phyloP scores from a whole-genome alignment of 257 asterid genomes.

The Solanum boliviense region DNA sequence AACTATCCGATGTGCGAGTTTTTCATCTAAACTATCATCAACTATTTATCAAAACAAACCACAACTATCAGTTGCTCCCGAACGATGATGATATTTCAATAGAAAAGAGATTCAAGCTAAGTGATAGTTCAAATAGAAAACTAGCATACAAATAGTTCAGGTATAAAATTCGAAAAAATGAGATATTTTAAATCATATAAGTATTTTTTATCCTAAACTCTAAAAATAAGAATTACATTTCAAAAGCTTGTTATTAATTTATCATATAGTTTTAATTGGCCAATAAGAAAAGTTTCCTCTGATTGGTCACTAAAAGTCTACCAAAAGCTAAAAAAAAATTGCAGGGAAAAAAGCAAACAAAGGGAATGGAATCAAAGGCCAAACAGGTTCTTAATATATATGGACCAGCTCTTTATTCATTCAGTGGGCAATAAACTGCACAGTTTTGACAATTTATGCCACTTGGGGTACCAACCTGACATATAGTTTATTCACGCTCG shows the following conservation, averaged over 20 bases:
- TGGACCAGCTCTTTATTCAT: neutral
- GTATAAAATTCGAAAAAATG: fast-evolving
- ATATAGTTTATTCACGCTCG: fast-evolving
- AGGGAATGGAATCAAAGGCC: neutral
- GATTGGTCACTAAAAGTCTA: neutral
- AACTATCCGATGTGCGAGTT: fast-evolving
- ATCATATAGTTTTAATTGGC: neutral
- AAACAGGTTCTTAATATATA: neutral
- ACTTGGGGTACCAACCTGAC: neutral
- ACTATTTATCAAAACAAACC: neutral
- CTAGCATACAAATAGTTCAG: neutral
- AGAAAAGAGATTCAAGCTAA: neutral
- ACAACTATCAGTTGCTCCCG: neutral
- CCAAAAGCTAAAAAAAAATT: neutral
- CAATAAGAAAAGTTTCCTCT: neutral
- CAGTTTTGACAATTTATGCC: neutral
- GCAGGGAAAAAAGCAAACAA: neutral
- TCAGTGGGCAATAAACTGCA: neutral
- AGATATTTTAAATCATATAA: neutral
- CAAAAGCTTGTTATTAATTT: neutral
- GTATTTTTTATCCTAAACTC: neutral
- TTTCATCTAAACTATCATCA: too few species aligned
- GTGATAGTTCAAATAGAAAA: neutral
- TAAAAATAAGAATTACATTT: neutral
- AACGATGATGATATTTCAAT: neutral